Evolutionary conservation across 2,329 filamentous ascomycete genomes (phyloP).

Genomic region (Aspergillus transmontanensis): DNA sequence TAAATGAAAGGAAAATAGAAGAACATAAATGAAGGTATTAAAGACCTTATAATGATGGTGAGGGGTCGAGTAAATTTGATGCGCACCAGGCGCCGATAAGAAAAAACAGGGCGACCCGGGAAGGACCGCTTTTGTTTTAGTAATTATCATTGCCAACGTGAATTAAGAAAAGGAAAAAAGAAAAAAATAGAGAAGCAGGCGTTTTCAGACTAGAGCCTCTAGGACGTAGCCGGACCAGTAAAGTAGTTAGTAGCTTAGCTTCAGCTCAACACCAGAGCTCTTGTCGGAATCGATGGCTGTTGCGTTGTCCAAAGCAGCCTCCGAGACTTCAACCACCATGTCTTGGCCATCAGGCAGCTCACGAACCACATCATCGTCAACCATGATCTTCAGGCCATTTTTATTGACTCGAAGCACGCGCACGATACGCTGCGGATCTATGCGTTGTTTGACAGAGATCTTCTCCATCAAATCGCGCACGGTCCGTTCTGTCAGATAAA

Average conservation of each 20-base stretch:
- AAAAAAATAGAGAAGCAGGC: not conserved
- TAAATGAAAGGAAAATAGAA: slow-evolving; percentile 13
- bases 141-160: not conserved
- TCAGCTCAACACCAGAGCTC: slow-evolving; percentile 47
- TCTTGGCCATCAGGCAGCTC: slow-evolving; percentile 89
- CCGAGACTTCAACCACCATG: slow-evolving; percentile 72
- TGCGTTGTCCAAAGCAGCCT: slow-evolving; percentile 53
- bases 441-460: slow-evolving; percentile 76
- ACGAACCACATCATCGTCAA: slow-evolving; percentile 86
- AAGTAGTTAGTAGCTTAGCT: slow-evolving; percentile 55
- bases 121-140: not conserved
- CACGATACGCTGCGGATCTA: slow-evolving; percentile 72
- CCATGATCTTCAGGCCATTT: slow-evolving; percentile 76
- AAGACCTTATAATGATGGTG: slow-evolving; percentile 4
- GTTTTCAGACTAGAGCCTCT: slow-evolving; percentile 5
- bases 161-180: slow-evolving; percentile 12
- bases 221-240: slow-evolving; percentile 30
- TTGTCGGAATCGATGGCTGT: slow-evolving; percentile 9
- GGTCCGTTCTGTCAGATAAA: slow-evolving; percentile 81
- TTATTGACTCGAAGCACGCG: slow-evolving; percentile 73
- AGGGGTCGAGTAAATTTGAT: slow-evolving; percentile 3
- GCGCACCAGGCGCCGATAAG: slow-evolving; percentile 24
- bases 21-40: slow-evolving; percentile 5
- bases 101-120: not conserved
- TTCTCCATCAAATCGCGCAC: slow-evolving; percentile 71